Evolutionary conservation across 768 basidiomycete genomes (phyloP), one percentile per base, ranked within the genome.

Genomic region (Chiua virens): DNA sequence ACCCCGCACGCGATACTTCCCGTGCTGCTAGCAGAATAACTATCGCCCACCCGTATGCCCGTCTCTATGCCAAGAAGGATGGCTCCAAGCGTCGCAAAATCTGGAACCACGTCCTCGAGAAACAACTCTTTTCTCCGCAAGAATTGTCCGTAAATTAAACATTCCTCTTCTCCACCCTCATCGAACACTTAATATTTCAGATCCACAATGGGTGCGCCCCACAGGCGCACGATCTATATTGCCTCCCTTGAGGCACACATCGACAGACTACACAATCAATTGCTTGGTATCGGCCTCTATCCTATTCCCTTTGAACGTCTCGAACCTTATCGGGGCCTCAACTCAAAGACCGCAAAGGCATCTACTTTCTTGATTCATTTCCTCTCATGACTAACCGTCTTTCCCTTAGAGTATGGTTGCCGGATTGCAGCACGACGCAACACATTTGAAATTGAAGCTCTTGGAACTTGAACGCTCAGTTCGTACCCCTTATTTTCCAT

Each of bases 91-190:
- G 84, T 4, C 78, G 87, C 17, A 85, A 82, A 62, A 85, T 86
- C 15, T 90, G 88, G 88, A 85, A 84, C 43, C 88, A 88, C 55
- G 80, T 82, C 1, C 78, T 88, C 50, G 88, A 90, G 67, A 88
- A 88, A 62, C 74, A 75, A 14, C 73, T 89, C 22, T 89, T 89
- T 67, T 76, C 71, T 7, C 77, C 85, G 0, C 78, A 79, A 42
- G 87, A 90, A 65, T 62, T 90, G 85, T 86, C 54, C 44, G 78
- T 75, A 15, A 34, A 34, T 34, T 7, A 34, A 34, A 15, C 34
- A 13, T 5, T n/a, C 5, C 44, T 5, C 25, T 25, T 38, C 34
- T 11, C 41, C 13, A 13, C 28, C 17, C 27, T 3, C n/a, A 27
- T 6, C 17, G 5, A 14, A 4, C 45, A 8, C 15, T 32, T 10